Evolutionary conservation across 2,329 filamentous ascomycete species (phyloP), one percentile per base, ranked within the genome.

Genomic region (Epichloe elymi): DNA sequence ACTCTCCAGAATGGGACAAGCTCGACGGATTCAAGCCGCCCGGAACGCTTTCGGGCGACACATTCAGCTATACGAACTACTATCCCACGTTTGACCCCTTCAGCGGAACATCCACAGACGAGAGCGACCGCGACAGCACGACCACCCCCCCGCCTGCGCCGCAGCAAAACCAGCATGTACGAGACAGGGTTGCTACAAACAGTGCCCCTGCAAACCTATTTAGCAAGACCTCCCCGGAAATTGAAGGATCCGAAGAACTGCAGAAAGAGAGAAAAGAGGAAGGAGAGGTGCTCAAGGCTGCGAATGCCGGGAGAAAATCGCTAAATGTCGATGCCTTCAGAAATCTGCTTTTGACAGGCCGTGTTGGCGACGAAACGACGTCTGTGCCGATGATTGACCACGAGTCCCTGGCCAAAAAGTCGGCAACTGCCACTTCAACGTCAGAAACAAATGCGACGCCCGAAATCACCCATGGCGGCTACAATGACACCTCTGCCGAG

Each of bases 271-370:
- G 58, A 35, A 58, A 55, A 59, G 64, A 57, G 50, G 65, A 57
- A 59, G 66, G 54, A 12, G 61, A 54, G 51, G 62, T 55, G 10
- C 60, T 67, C 46, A 67, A 63, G 54, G 64, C 62, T 36, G 60
- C 60, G 33, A 61, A 64, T 41, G 56, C 61, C 2, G 58, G 57
- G 17, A 73, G 69, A 57, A 68, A 64, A 17, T 74, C 79, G 0
- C 67, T 91, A 55, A 85, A 93, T 61, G 87, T 91, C 1, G 81
- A 88, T 61, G 82, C 86, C 7, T 93, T 93, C 68, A 83, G 82
- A 61, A 76, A 83, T 53, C 68, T 93, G 54, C 74, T 93, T 46
- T 73, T 93, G 69, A 93, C 86, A 0, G 87, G 87, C 19, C 79
- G 81, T 59, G 63, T 77, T 37, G 75, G 68, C 41, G 54, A 55